Percentiles rank a stretch among this genome's conserved stretches.
Conservation (phyloP, 1,284 basidiomycete species). For the Pterulicium gracile region DNA sequence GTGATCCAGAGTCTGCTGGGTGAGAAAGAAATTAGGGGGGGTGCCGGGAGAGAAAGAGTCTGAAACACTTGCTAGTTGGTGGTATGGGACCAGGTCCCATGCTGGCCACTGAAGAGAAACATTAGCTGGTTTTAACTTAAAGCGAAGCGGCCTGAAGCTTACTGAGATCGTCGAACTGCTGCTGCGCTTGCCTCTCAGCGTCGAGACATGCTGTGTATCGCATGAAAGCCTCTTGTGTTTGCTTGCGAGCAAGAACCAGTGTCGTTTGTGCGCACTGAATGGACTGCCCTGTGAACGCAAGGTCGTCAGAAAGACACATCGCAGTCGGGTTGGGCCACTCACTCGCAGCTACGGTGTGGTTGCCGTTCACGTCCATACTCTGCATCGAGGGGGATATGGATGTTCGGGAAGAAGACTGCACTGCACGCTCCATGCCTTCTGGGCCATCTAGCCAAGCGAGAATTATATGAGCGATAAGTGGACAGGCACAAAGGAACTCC, state of each 20-base stretch:
- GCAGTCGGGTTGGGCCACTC: not conserved
- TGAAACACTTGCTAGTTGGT: not conserved
- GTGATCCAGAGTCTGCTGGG: slow-evolving; percentile 2
- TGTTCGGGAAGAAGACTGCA: not conserved
- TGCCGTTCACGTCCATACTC: not conserved
- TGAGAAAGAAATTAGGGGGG: not conserved
- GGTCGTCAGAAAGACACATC: slow-evolving; percentile 7
- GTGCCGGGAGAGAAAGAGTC: not conserved
- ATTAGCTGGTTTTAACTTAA: no score
- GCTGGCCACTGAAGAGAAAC: not conserved
- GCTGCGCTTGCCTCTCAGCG: slow-evolving; percentile 50
- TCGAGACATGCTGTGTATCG: slow-evolving; percentile 60
- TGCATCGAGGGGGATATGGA: not conserved
- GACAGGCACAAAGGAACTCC: no score
- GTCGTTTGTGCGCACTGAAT: not conserved
- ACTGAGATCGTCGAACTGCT: slow-evolving; percentile 14
- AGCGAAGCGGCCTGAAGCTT: slow-evolving; percentile 9
- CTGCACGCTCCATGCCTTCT: not conserved
- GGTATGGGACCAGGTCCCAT: not conserved
- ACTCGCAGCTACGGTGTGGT: not conserved
- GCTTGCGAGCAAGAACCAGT: slow-evolving; percentile 42
- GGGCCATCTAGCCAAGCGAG: not conserved
- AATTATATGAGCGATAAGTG: no score
- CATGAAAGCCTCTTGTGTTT: slow-evolving; percentile 61
- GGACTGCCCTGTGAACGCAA: not conserved